These are phyloP conservation scores for Lasiodiplodia sp. DNA, from an alignment of 2,329 filamentous ascomycete genomes.

Conservation along the genomic window DNA sequence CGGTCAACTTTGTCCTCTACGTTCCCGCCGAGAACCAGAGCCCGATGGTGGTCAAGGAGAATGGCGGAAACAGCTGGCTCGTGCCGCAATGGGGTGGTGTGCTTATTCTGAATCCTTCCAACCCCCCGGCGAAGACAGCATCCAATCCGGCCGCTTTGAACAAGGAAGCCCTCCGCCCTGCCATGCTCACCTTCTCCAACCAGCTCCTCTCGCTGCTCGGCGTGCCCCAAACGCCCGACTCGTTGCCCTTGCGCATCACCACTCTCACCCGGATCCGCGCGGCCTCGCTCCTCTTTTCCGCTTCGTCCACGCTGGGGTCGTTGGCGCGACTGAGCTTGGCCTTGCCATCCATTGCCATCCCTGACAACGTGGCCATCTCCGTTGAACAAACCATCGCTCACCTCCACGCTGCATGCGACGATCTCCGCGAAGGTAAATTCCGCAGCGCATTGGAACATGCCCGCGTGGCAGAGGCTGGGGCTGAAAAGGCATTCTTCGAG, in stretches of 20 bases:
- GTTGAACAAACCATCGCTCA: constrained; percentile 81
- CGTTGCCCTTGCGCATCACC: constrained; percentile 83
- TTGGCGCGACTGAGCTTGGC: constrained; percentile 84
- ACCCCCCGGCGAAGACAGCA: constrained; percentile 33
- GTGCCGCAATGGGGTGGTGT: constrained; percentile 95
- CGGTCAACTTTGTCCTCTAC: constrained; percentile 94
- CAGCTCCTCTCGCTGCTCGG: constrained; percentile 90
- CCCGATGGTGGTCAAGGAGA: constrained; percentile 66
- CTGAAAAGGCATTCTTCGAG: constrained; percentile 95
- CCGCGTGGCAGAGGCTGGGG: constrained; percentile 83
- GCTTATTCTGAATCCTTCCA: constrained; percentile 68
- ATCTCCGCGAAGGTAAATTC: constrained; percentile 68
- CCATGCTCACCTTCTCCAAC: constrained; percentile 87
- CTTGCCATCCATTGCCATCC: constrained; percentile 90
- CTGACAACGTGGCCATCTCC: constrained; percentile 82
- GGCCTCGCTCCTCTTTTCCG: constrained; percentile 83
- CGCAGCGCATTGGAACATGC: constrained; percentile 78
- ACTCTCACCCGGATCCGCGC: constrained; percentile 86
- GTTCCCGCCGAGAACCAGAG: constrained; percentile 74
- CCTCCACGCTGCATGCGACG: constrained; percentile 77
- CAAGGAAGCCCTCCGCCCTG: constrained; percentile 73
- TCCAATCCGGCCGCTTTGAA: constrained; percentile 62
- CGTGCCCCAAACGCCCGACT: constrained; percentile 77
- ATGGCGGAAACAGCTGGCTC: constrained; percentile 79
- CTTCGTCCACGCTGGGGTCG: constrained; percentile 92